These are phyloP conservation scores for Oehlia diaphana DNA, from an alignment of 192 early-diverging fungal species.

Conservation along the genomic window DNA sequence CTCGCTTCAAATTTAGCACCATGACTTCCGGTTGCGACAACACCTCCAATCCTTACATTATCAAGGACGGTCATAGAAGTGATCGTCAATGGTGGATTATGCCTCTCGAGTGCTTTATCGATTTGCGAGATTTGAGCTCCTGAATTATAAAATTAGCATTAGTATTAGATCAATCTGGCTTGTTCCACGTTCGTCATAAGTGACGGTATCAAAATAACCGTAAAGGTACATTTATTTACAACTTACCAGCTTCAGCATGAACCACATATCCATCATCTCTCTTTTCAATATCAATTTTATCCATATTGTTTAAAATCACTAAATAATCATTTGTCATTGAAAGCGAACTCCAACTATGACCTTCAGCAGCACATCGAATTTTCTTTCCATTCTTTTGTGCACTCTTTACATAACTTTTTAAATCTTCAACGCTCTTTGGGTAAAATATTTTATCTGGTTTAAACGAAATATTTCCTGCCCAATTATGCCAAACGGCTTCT, in stretches of 20 bases:
- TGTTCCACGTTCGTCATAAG: too few relatives aligned
- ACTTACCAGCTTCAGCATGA: constrained; percentile 39
- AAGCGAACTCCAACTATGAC: constrained; percentile 33
- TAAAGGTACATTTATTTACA: too few relatives aligned
- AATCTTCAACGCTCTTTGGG: constrained; percentile 35
- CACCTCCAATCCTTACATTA: neutral
- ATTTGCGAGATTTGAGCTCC: constrained; percentile 28
- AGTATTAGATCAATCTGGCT: too few relatives aligned
- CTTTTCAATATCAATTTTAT: constrained; percentile 33
- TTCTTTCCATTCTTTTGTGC: constrained; percentile 33
- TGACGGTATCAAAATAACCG: too few relatives aligned
- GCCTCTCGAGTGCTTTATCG: constrained; percentile 26
- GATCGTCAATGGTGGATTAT: constrained; percentile 38
- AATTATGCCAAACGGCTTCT: constrained; percentile 29
- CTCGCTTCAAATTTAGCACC: neutral
- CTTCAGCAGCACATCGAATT: constrained; percentile 37
- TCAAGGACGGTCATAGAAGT: constrained; percentile 29
- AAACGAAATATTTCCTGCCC: constrained; percentile 25
- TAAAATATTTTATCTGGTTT: constrained; percentile 35
- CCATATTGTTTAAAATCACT: constrained; percentile 31
- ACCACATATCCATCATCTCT: constrained; percentile 24
- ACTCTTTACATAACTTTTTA: constrained; percentile 32
- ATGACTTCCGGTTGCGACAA: constrained; percentile 23
- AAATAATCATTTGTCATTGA: constrained; percentile 34
- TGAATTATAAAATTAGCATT: too few relatives aligned